These are phyloP conservation scores for Lachancea sp. DNA, from an alignment of 805 yeast genomes.

Conservation along the genomic window DNA sequence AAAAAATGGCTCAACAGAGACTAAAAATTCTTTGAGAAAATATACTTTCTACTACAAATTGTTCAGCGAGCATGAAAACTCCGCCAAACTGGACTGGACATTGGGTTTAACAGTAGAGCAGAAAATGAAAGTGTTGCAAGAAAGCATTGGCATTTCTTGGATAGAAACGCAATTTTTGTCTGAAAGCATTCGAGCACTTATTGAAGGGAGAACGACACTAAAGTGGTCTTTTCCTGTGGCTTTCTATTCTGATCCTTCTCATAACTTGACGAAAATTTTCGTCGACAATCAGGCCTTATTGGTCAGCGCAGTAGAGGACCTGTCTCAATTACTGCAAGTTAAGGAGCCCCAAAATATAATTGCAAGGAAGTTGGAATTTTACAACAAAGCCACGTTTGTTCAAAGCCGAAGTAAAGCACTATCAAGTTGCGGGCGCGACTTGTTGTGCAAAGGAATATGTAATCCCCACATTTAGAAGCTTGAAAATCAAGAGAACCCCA, in stretches of 20 bases:
- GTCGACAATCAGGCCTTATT: constrained; percentile 66
- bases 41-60: constrained; percentile 44
- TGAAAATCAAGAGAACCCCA: neutral
- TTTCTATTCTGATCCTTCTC: constrained; percentile 49
- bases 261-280: constrained; percentile 53
- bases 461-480: constrained; percentile 12
- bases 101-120: constrained; percentile 58
- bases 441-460: constrained; percentile 31
- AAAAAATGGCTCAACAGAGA: constrained; percentile 26
- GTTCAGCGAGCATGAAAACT: constrained; percentile 68
- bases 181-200: constrained; percentile 59
- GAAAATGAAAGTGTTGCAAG: constrained; percentile 60
- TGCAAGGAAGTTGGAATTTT: constrained; percentile 33
- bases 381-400: constrained; percentile 33
- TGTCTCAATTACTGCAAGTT: constrained; percentile 51
- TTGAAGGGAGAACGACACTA: constrained; percentile 64
- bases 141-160: constrained; percentile 64
- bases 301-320: constrained; percentile 59
- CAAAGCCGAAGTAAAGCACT: constrained; percentile 35
- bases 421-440: constrained; percentile 34
- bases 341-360: constrained; percentile 35
- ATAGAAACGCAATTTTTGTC: constrained; percentile 79
- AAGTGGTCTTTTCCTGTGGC: constrained; percentile 90
- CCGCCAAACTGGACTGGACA: constrained; percentile 63
- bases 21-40: constrained; percentile 32